These are phyloP conservation scores for Holtermanniella nyarrowii DNA, from an alignment of 768 basidiomycete species.

Conservation along the genomic window DNA sequence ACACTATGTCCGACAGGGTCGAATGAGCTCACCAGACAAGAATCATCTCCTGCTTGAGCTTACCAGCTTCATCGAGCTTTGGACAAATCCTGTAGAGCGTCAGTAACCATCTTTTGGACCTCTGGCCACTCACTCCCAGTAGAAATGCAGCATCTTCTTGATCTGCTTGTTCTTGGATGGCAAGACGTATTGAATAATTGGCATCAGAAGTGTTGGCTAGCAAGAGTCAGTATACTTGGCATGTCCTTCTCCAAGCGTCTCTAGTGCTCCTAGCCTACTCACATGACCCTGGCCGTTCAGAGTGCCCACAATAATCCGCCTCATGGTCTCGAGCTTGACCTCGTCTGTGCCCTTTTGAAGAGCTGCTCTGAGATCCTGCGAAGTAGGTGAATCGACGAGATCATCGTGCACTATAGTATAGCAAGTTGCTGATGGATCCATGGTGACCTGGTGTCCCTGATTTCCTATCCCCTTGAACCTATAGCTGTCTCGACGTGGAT, in stretches of 20 bases:
- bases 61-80: constrained; percentile 91
- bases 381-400: constrained; percentile 51
- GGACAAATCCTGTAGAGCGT: constrained; percentile 67
- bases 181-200: constrained; percentile 95
- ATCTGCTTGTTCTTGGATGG: constrained; percentile 90
- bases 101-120: background rate
- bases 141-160: constrained; percentile 71
- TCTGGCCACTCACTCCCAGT: constrained; percentile 39
- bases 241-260: no score
- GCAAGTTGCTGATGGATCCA: constrained; percentile 38
- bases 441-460: constrained; percentile 13
- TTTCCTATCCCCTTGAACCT: background rate
- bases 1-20: background rate
- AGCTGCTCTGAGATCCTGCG: constrained; percentile 65
- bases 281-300: constrained; percentile 92
- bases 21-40: constrained; percentile 71
- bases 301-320: constrained; percentile 83
- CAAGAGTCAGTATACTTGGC: background rate
- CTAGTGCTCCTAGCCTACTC: no score
- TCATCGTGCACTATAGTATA: constrained; percentile 42
- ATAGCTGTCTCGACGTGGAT: no score
- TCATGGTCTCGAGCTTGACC: constrained; percentile 89
- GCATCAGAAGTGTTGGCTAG: constrained; percentile 89
- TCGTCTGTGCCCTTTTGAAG: constrained; percentile 95
- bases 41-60: constrained; percentile 99